These are phyloP conservation scores for Blastosporella zonata DNA, from an alignment of 1,284 basidiomycete species.

Conservation along the genomic window DNA sequence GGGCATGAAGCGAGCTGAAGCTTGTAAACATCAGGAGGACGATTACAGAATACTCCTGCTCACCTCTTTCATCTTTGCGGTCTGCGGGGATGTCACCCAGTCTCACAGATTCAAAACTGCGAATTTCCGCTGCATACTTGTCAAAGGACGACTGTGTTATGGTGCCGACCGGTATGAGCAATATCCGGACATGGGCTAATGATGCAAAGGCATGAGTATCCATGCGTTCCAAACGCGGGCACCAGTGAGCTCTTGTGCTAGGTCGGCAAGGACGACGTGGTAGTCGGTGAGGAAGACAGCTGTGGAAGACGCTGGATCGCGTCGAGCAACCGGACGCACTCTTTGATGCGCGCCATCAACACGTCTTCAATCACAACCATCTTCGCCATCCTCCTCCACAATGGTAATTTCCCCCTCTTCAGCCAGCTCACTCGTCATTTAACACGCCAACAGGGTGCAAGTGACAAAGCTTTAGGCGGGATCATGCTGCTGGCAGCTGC, in stretches of 20 bases:
- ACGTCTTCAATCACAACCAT: conserved; percentile 10
- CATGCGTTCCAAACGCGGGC: conserved; percentile 39
- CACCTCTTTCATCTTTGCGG: conserved; percentile 75
- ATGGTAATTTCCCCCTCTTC: conserved; percentile 21
- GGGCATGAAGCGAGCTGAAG: conserved; percentile 76
- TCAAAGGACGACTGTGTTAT: conserved; percentile 65
- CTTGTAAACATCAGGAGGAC: conserved; percentile 11
- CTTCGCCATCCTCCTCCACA: conserved; percentile 1
- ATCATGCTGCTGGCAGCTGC: conserved; percentile 77
- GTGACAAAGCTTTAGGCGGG: conserved; percentile 80
- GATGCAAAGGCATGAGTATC: conserved; percentile 72
- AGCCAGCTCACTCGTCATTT: conserved; percentile 2
- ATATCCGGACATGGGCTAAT: conserved; percentile 72
- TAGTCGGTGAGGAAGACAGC: conserved; percentile 1
- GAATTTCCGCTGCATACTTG: conserved; percentile 66
- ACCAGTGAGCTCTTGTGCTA: conserved; percentile 5
- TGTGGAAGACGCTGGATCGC: not conserved
- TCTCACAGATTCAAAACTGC: conserved; percentile 66
- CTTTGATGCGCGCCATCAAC: not conserved
- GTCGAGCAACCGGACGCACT: too few species aligned
- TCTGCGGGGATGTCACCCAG: conserved; percentile 79
- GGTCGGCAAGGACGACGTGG: not conserved
- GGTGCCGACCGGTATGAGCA: conserved; percentile 75
- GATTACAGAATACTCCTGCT: conserved; percentile 19
- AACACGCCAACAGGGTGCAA: conserved; percentile 53